Conservation (phyloP, 805 yeast species). For the Millerozyma miso region DNA sequence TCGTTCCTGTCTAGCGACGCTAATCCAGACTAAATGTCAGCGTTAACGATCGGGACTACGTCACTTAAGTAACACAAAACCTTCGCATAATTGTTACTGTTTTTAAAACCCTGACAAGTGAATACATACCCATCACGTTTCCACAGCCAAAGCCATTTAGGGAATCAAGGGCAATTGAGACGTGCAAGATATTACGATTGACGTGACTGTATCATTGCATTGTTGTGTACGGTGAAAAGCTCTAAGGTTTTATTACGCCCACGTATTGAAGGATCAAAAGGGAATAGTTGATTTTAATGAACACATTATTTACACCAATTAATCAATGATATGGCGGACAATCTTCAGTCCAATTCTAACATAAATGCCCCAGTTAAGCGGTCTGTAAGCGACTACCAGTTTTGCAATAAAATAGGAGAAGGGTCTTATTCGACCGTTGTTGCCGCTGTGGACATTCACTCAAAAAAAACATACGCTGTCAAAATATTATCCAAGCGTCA, state of each 20-base stretch:
- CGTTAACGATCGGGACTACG: no score
- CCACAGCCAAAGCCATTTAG: no score
- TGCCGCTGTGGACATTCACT: constrained; percentile 75
- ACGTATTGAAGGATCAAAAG: background rate
- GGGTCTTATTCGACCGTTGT: constrained; percentile 95
- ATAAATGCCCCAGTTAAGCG: constrained; percentile 24
- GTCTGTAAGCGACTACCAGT: constrained; percentile 79
- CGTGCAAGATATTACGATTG: no score
- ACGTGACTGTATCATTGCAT: no score
- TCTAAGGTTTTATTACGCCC: background rate
- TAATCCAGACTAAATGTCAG: no score
- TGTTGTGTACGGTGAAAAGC: background rate
- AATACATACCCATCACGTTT: background rate
- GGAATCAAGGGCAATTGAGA: no score
- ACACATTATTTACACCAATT: background rate
- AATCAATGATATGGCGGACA: background rate
- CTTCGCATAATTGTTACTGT: background rate
- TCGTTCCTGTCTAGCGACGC: no score
- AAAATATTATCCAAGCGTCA: constrained; percentile 89
- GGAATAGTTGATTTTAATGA: background rate
- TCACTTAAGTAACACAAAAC: background rate
- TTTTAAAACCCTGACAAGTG: background rate
- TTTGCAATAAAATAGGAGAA: constrained; percentile 86
- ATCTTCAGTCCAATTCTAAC: background rate
- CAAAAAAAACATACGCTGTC: constrained; percentile 77